Evolutionary conservation across 176 grass and related monocot genomes (phyloP), one percentile per base, ranked within the genome.

Genomic region (Alopecurus myosuroides): DNA sequence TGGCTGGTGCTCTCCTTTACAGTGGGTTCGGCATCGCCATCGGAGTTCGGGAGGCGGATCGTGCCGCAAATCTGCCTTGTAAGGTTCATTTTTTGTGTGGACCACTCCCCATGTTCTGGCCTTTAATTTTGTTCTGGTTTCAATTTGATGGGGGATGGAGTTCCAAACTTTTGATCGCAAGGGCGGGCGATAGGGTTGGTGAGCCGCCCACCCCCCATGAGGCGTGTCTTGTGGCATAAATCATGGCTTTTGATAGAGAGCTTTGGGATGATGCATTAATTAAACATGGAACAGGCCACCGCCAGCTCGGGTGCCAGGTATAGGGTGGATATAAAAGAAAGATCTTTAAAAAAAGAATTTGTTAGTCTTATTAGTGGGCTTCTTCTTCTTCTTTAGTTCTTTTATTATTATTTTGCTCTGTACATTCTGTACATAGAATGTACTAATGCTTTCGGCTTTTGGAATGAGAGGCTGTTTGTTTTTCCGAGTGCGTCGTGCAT

Each of bases 31-130:
- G 76, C 34, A 10, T 83, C 68, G 37, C 67, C n/a, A 40, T 85
- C 37, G 50, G 91, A 85, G 70, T 85, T 82, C 45, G 50, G 91
- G 81, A 68, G 85, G 82, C 67, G 85, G 90, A 90, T 88, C 83
- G 23, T 58, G 87, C 89, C 68, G 80, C 51, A 76, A 64, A 76
- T 86, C 77, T 94, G 87, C 91, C 86, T 94, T 90, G 85, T 76
- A 86, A 91, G 88, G 90, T 86, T 74, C 58, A 77, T 93, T 90
- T 92, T 81, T 93, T 91, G 91, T 79, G 60, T 82, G 89, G 86
- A 86, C 86, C 82, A 81, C 81, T 67, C 76, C 78, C 58, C 77
- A 81, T 34, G 58, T 86, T 67, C 64, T 81, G 45, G 29, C 67
- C 34, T 65, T 76, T 31, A 31, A 68, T 70, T 80, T 70, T 48